A percentile compares a stretch with the other conserved stretches of the same genome.
Evolutionary conservation across 2,329 filamentous ascomycete species (phyloP).

Genomic region (Ceratocystis ficicola): DNA sequence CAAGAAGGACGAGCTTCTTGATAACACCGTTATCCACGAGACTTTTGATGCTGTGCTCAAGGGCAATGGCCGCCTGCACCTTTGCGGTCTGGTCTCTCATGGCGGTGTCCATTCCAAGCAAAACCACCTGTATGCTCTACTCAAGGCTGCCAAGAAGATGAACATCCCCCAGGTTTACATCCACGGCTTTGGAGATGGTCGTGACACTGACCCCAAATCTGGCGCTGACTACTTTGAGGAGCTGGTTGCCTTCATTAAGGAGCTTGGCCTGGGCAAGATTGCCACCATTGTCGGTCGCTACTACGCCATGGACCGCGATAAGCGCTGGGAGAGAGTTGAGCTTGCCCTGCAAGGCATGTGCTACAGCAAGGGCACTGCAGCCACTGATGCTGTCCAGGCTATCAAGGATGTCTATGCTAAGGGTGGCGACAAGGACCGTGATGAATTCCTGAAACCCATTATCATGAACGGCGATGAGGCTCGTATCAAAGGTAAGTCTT

Average conservation of each 20-base stretch:
- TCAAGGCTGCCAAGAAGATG: slow-evolving; percentile 81
- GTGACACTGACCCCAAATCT: slow-evolving; percentile 96
- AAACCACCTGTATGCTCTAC: slow-evolving; percentile 75
- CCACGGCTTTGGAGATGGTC: slow-evolving; percentile 97
- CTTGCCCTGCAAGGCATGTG: slow-evolving; percentile 78
- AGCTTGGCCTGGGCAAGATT: slow-evolving; percentile 75
- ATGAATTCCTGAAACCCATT: slow-evolving; percentile 98
- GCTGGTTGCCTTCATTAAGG: slow-evolving; percentile 65
- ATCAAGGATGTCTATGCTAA: slow-evolving; percentile 80
- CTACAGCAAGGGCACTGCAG: slow-evolving; percentile 74
- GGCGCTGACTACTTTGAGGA: slow-evolving; percentile 78
- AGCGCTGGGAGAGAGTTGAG: slow-evolving; percentile 95
- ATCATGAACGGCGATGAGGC: slow-evolving; percentile 78
- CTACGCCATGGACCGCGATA: slow-evolving; percentile 98
- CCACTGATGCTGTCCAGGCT: slow-evolving; percentile 70
- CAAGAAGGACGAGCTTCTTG: slow-evolving; percentile 69
- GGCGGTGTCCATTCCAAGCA: slow-evolving; percentile 97
- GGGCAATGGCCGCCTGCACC: slow-evolving; percentile 82
- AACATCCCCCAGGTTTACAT: slow-evolving; percentile 86
- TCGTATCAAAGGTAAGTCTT: slow-evolving; percentile 61
- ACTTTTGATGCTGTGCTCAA: slow-evolving; percentile 70
- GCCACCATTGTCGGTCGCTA: slow-evolving; percentile 91
- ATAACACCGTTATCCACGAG: slow-evolving; percentile 63
- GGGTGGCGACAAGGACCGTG: slow-evolving; percentile 56
- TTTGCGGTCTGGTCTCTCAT: slow-evolving; percentile 85